A percentile compares a stretch with the other conserved stretches of the same genome.
These are phyloP conservation scores for Podospora australis DNA, from an alignment of 495 filamentous ascomycete genomes.

Conservation along the genomic window DNA sequence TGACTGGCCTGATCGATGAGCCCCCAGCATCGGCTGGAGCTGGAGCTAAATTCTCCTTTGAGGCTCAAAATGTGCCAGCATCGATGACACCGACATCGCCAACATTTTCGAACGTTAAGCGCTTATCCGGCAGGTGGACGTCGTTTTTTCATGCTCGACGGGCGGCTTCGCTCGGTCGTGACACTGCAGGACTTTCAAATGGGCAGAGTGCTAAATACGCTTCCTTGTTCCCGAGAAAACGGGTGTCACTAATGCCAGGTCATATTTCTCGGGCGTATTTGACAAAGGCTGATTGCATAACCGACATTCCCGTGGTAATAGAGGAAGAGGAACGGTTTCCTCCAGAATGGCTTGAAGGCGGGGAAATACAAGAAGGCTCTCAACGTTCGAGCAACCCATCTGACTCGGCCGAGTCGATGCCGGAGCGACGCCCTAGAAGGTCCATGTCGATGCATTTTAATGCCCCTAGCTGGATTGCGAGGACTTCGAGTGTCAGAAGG, in stretches of 20 bases:
- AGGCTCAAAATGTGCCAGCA: slow-evolving; percentile 23
- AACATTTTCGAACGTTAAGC: slow-evolving; percentile 10
- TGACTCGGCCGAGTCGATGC: slow-evolving; percentile 20
- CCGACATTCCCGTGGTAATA: slow-evolving; percentile 7
- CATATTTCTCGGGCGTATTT: slow-evolving; percentile 24
- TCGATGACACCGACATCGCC: slow-evolving; percentile 9
- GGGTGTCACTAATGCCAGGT: slow-evolving; percentile 18
- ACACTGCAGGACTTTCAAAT: slow-evolving; percentile 14
- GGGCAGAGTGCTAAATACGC: slow-evolving; percentile 21
- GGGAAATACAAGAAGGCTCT: slow-evolving; percentile 3
- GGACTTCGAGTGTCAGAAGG: slow-evolving; percentile 42
- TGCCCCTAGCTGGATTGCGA: slow-evolving; percentile 43
- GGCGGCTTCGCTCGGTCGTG: slow-evolving; percentile 13
- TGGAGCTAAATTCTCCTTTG: slow-evolving; percentile 26
- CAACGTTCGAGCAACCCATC: slow-evolving; percentile 14
- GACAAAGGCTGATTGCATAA: slow-evolving; percentile 25
- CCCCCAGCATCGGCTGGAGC: slow-evolving; percentile 13
- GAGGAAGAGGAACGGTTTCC: slow-evolving; percentile 10
- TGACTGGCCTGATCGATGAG: slow-evolving; percentile 13
- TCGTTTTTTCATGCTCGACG: slow-evolving; percentile 42
- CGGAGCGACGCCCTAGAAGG: slow-evolving; percentile 36
- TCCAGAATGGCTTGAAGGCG: background rate
- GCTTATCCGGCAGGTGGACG: slow-evolving; percentile 31
- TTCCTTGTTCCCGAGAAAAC: slow-evolving; percentile 22
- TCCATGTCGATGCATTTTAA: slow-evolving; percentile 51